Evolutionary conservation across 495 filamentous ascomycete genomes (phyloP).

Genomic region (Copromyces sp.): DNA sequence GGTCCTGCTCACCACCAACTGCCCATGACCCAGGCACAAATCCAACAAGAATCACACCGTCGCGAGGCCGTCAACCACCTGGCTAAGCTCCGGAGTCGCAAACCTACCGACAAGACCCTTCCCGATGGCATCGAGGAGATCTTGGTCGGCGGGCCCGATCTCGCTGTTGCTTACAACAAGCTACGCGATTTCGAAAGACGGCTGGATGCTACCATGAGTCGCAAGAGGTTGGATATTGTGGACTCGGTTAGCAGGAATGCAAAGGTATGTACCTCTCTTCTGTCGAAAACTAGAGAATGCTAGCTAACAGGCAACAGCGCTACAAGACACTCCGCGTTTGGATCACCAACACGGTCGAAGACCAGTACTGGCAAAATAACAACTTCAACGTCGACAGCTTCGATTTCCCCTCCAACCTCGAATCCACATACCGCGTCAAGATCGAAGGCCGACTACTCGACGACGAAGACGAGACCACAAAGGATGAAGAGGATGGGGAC

Average conservation of each 20-base stretch:
- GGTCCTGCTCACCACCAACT: constrained; percentile 26
- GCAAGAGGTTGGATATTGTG: constrained; percentile 83
- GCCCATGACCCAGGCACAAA: constrained; percentile 47
- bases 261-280: constrained; percentile 42
- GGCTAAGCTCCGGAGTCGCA: constrained; percentile 67
- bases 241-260: constrained; percentile 70
- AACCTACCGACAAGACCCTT: constrained; percentile 89
- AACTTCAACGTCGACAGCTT: constrained; percentile 56
- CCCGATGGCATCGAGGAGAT: constrained; percentile 80
- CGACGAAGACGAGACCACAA: constrained; percentile 51
- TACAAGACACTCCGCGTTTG: constrained; percentile 83
- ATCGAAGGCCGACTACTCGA: constrained; percentile 88
- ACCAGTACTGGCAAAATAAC: constrained; percentile 82
- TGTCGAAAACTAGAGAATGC: background rate
- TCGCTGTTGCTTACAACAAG: constrained; percentile 68
- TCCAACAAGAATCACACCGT: constrained; percentile 47
- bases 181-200: constrained; percentile 80
- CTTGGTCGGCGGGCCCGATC: constrained; percentile 57
- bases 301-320: constrained; percentile 31
- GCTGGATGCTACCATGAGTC: constrained; percentile 87
- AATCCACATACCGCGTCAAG: constrained; percentile 75
- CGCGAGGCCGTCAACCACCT: constrained; percentile 48
- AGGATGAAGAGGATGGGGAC: constrained; percentile 46
- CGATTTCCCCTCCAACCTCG: constrained; percentile 59
- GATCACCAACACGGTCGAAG: constrained; percentile 92